Evolutionary conservation across 2,329 filamentous ascomycete species (phyloP), one percentile per base, ranked within the genome.

Genomic region (Trichothecium roseum): DNA sequence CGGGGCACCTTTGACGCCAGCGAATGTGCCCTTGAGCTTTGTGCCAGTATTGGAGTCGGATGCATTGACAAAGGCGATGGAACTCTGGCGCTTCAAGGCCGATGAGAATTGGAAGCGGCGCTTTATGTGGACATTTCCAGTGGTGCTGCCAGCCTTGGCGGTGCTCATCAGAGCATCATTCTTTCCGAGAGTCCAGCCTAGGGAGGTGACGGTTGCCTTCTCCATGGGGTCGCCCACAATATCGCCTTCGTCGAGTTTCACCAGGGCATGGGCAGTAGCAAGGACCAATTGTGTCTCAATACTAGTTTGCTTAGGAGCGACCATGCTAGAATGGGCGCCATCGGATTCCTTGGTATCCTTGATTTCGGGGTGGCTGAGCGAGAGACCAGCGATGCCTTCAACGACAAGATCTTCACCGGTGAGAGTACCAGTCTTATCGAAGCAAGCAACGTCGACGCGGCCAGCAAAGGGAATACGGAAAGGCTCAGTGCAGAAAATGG

Each of bases 191-290:
- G 73, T 79, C 91, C 91, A 98, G 36, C 89, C 88, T 9, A 98
- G 78, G 37, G 89, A 87, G 33, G 72, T 68, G 18, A 98, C 67
- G 2, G 91, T 96, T 30, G 91, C 91, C 62, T 96, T 96, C 55
- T 98, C 91, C 91, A 98, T 98, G 3, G 91, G 91, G 53, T 98
- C 91, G 50, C 91, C 91, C 30, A 98, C 91, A 47, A 96, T 82
- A 10, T 98, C 91, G 15, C 91, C 91, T 56, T 98, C 91, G 45
- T 98, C 91, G 13, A 98, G 72, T 55, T 89, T 95, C 34, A 98
- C 93, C 18, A 98, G 69, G 29, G 91, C 91, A 55, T 98, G 91
- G 3, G 91, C 91, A 10, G 88, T 94, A 29, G 91, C 89, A 36
- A 98, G 76, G 36, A 96, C 91, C 38, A 98, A 69, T 8, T 88